These are phyloP conservation scores for Vanilla planifolia DNA, from an alignment of 106 monocot genomes.

Conservation along the genomic window DNA sequence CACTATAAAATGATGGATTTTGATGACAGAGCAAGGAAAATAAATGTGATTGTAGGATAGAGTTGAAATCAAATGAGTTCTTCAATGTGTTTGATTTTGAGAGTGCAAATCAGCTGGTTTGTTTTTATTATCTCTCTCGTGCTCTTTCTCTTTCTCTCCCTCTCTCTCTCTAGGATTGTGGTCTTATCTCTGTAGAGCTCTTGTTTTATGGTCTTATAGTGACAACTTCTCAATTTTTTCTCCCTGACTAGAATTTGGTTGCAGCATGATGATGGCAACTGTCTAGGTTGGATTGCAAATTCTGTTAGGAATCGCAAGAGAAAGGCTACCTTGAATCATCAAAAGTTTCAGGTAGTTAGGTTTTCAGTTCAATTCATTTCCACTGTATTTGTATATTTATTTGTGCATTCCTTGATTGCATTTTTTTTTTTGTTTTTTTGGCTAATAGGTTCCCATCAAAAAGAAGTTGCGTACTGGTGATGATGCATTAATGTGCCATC, in stretches of 20 bases:
- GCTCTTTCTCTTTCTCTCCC: too few relatives aligned
- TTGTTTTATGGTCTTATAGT: too few relatives aligned
- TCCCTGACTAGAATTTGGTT: too few relatives aligned
- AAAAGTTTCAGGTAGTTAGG: neutral
- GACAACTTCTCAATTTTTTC: too few relatives aligned
- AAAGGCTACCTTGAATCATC: neutral
- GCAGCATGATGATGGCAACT: neutral
- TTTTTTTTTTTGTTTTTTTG: conserved; percentile 3
- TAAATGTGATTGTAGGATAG: too few relatives aligned
- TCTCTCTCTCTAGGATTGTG: too few relatives aligned
- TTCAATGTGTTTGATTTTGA: too few relatives aligned
- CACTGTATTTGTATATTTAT: too few relatives aligned
- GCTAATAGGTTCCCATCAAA: conserved; percentile 8
- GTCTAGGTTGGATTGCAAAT: neutral
- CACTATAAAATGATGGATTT: neutral
- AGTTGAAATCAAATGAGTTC: too few relatives aligned
- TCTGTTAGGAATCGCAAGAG: conserved; percentile 3
- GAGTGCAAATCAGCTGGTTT: too few relatives aligned
- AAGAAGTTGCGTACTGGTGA: conserved; percentile 12
- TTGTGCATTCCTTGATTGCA: neutral
- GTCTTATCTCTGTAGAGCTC: too few relatives aligned
- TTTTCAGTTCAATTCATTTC: neutral
- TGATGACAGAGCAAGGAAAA: neutral
- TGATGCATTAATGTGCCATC: conserved; percentile 36
- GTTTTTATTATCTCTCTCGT: too few relatives aligned